Percentiles rank a stretch among this genome's conserved stretches.
Conservation (phyloP, 2,329 filamentous ascomycete genomes). For the Thielaviopsis cerberus region DNA sequence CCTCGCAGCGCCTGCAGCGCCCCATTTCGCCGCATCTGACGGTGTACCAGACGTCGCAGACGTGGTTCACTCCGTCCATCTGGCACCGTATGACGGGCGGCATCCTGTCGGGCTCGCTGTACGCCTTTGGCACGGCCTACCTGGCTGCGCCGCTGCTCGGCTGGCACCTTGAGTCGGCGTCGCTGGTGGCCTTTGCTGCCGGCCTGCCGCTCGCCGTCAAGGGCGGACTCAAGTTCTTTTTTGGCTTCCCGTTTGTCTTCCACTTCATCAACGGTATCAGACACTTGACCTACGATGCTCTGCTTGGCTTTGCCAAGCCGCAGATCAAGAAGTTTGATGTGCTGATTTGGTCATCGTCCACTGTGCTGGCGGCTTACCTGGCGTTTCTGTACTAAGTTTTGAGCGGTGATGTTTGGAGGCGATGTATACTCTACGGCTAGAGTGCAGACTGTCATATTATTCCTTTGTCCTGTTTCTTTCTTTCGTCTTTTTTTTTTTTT, state of each 20-base stretch:
- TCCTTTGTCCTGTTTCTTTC: not conserved
- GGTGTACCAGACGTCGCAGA: constrained; percentile 77
- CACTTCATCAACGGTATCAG: constrained; percentile 37
- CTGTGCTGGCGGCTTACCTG: constrained; percentile 26
- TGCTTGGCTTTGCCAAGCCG: constrained; percentile 30
- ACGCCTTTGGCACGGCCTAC: constrained; percentile 66
- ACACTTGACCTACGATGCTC: constrained; percentile 35
- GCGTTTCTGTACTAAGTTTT: constrained; percentile 28
- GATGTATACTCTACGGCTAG: not conserved
- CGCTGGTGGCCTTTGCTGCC: constrained; percentile 42
- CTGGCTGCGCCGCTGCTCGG: constrained; percentile 59
- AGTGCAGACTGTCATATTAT: not conserved
- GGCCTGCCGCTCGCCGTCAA: constrained; percentile 40
- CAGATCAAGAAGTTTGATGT: constrained; percentile 28
- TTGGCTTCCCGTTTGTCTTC: constrained; percentile 41
- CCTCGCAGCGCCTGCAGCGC: constrained; percentile 59
- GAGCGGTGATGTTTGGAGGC: not conserved
- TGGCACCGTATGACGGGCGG: constrained; percentile 74
- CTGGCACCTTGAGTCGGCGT: constrained; percentile 39
- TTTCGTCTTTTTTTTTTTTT: not conserved
- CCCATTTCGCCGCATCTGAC: constrained; percentile 69
- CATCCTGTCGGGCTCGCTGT: constrained; percentile 52
- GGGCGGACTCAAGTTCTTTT: constrained; percentile 34
- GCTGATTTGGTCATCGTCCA: constrained; percentile 28
- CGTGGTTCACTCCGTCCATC: constrained; percentile 54